Evolutionary conservation across 345 rosid genomes (phyloP).

Genomic region (Balakata baccata): DNA sequence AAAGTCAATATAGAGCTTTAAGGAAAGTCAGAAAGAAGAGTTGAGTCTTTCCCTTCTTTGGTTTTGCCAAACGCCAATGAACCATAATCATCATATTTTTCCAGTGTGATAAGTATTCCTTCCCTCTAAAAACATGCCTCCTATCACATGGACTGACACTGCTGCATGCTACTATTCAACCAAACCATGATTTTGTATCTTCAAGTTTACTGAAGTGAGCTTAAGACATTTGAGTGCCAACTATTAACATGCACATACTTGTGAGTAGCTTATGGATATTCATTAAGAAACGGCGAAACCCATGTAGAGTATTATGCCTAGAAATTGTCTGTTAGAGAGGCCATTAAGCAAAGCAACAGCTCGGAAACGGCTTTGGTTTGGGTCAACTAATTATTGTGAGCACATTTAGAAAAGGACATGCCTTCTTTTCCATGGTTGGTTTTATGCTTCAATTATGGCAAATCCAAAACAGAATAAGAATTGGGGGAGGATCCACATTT

Average conservation of each 20-base stretch:
- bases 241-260: background rate
- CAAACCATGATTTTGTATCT: no score
- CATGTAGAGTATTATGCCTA: no score
- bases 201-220: no score
- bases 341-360: no score
- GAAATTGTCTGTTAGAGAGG: no score
- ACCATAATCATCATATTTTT: background rate
- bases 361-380: no score
- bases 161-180: background rate
- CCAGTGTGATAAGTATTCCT: background rate
- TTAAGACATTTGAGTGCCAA: no score
- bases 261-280: background rate
- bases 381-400: background rate
- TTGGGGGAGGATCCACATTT: background rate
- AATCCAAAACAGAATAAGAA: background rate
- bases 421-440: background rate
- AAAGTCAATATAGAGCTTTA: no score
- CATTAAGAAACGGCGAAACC: background rate
- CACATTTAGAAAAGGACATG: background rate
- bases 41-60: conserved; percentile 7
- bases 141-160: background rate
- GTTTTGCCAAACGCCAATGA: background rate
- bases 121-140: background rate
- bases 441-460: background rate
- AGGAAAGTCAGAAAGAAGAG: background rate